These are phyloP conservation scores for Rhizopus microsporus DNA, from an alignment of 371 early-diverging fungal genomes.

Conservation along the genomic window DNA sequence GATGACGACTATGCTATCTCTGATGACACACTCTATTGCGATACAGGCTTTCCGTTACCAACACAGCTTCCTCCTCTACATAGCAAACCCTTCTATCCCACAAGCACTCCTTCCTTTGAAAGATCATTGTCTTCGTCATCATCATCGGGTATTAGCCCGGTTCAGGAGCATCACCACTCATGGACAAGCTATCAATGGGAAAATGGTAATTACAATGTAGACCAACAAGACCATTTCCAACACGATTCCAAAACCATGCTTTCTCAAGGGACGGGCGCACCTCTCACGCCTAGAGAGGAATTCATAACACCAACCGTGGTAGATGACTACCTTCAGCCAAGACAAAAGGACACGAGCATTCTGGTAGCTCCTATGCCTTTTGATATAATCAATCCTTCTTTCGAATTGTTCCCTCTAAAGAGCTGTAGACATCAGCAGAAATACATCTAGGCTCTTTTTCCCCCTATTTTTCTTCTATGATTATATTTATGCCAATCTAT, in stretches of 20 bases:
- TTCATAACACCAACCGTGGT: neutral
- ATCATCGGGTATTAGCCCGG: neutral
- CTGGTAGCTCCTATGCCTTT: conserved; percentile 2
- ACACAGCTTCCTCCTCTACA: neutral
- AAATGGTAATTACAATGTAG: neutral
- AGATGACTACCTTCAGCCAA: neutral
- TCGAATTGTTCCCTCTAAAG: neutral
- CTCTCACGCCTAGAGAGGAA: neutral
- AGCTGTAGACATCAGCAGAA: neutral
- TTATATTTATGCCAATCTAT: too few species aligned
- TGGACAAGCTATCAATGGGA: conserved; percentile 1
- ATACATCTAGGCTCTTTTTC: neutral
- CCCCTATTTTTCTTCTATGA: neutral
- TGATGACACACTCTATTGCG: too few species aligned
- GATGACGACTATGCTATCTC: too few species aligned
- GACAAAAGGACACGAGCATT: neutral
- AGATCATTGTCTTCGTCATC: conserved; percentile 3
- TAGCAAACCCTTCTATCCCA: neutral
- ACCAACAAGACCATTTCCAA: neutral
- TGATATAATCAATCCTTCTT: conserved; percentile 6
- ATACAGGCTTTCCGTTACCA: too few species aligned
- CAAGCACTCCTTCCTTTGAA: neutral
- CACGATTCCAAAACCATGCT: neutral
- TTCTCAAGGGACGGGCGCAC: neutral
- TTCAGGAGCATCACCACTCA: neutral